Evolutionary conservation across 2,329 filamentous ascomycete genomes (phyloP), one percentile per base, ranked within the genome.

Genomic region (Talaromyces atroroseus): DNA sequence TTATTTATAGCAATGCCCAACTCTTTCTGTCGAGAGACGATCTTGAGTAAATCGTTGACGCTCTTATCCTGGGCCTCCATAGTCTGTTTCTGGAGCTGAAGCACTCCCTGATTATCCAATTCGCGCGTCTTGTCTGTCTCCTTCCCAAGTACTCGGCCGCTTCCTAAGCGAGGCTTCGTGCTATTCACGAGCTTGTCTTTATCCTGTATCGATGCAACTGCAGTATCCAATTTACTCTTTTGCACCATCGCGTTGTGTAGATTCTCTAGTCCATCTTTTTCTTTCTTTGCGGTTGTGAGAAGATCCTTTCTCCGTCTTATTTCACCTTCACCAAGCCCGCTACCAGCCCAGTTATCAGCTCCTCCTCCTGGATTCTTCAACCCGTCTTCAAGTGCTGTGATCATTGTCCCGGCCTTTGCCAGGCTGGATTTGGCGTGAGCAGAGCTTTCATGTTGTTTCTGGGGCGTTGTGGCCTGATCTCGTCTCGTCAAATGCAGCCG

Each of bases 51-150:
- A 60, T 82, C 79, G 45, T 83, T 74, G 3, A 86, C 76, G 64
- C 82, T 81, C 62, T 80, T 70, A 59, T 86, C 83, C 64, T 87
- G 84, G 50, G 84, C 80, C 47, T 76, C 66, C 71, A 87, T 85
- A 56, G 83, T 78, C 63, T 85, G 80, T 61, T 79, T 76, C 69
- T 86, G 84, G 59, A 86, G 65, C 67, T 85, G 82, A 62, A 87
- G 60, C 14, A 87, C 81, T 0, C 83, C 83, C n/a, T 79, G 71
- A 59, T 87, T 86, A 66, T 86, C 84, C 60, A 86, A 65, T 62
- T 85, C 82, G 12, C 83, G 72, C 10, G 84, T 86, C 40, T 79
- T 75, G 59, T 83, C 80, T 0, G 83, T 87, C 70, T 87, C 84
- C 49, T 76, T 76, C 63, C 76, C 64, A 67, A 81, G 46, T 63